A percentile compares a stretch with the other conserved stretches of the same genome.
Conservation (phyloP, 768 basidiomycete species). For the Clavulina sp. region DNA sequence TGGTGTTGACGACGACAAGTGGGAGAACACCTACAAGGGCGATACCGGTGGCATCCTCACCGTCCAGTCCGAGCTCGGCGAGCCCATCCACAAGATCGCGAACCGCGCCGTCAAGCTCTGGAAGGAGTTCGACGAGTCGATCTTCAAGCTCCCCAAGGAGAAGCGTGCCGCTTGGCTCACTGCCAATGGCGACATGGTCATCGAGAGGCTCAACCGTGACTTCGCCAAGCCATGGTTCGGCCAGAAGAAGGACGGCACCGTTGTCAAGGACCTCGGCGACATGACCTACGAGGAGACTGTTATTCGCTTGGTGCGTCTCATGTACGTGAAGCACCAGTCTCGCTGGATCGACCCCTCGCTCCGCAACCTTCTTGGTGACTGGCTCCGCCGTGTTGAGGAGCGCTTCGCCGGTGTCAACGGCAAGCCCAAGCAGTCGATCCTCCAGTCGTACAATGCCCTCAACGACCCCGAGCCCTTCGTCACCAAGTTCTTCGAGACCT, state of each 20-base stretch:
- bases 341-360: constrained; percentile 89
- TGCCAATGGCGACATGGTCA: constrained; percentile 66
- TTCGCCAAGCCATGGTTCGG: constrained; percentile 97
- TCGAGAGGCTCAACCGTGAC: constrained; percentile 81
- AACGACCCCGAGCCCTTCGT: constrained; percentile 70
- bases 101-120: constrained; percentile 93
- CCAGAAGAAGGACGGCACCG: constrained; percentile 78
- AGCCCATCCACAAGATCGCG: constrained; percentile 98
- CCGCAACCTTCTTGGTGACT: constrained; percentile 89
- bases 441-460: constrained; percentile 68
- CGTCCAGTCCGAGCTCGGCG: constrained; percentile 92
- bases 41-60: constrained; percentile 94
- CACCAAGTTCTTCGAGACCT: constrained; percentile 65
- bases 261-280: constrained; percentile 73
- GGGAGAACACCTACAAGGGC: constrained; percentile 90
- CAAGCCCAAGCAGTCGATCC: constrained; percentile 55
- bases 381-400: constrained; percentile 90
- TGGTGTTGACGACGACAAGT: constrained; percentile 76
- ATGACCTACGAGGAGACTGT: constrained; percentile 99
- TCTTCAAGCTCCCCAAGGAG: constrained; percentile 91
- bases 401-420: constrained; percentile 84
- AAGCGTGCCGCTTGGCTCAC: constrained; percentile 80
- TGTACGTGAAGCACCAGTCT: constrained; percentile 81
- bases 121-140: constrained; percentile 96
- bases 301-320: constrained; percentile 77